Evolutionary conservation across 345 rosid genomes (phyloP), one percentile per base, ranked within the genome.

Genomic region (Eucalyptus regnans): DNA sequence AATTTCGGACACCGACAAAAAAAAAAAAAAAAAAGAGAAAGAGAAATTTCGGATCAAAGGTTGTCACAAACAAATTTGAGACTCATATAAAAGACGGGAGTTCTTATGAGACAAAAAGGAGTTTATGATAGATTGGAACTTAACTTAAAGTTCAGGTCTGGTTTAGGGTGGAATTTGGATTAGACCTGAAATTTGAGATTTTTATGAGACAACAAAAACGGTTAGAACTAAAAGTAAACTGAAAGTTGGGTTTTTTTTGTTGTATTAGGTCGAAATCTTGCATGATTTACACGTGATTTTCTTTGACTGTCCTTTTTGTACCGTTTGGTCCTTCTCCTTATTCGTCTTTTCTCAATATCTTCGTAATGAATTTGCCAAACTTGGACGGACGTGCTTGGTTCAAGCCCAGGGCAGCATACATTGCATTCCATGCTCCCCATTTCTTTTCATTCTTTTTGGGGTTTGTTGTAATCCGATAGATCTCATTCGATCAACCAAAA

Each of bases 11-110:
- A 33, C 37, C 37, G 37, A 33, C 37, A 33, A 3, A 33, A 33
- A 33, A 33, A 33, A 33, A 33, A 33, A 33, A 33, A 33, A 33
- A 33, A 33, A 33, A 33, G 37, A 33, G 37, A 33, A 8, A 56
- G 13, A 56, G 29, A 56, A 23, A 56, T 56, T 56, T 56, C 3
- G 0, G 6, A 56, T 0, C 3, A 22, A 56, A 4, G 29, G 29
- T 56, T 4, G 6, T 22, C 13, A 25, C 0, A 0, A 56, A 23
- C 1, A 56, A 4, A 56, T 56, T 23, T 56, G 1, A 23, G 1
- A 23, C 3, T 56, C 29, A 56, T 22, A 22, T 9, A 23, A 56
- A 56, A 23, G 3, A 22, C 0, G 0, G 3, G 29, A 56, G 12
- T 56, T 56, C 9, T 56, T 4, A 56, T 0, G 29, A 23, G 62